phyloP scores from a whole-genome alignment of 164 flowering plant species.

The Annona squamosa region DNA sequence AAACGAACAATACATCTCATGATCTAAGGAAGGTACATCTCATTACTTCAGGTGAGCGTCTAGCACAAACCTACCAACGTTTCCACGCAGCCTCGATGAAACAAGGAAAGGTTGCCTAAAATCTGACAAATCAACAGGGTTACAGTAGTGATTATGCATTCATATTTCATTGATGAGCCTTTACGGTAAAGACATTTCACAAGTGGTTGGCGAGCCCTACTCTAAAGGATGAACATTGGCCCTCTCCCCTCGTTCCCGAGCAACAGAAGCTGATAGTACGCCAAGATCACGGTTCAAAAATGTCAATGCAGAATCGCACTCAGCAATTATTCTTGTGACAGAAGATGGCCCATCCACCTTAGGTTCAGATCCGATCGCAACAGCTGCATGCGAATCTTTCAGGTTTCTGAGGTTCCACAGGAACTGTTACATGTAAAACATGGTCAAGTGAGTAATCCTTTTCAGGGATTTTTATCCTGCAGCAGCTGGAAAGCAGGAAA shows the following conservation, averaged over 20 bases:
- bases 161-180: neutral
- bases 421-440: slow-evolving; percentile 40
- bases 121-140: neutral
- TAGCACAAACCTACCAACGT: neutral
- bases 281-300: slow-evolving; percentile 88
- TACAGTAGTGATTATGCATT: neutral
- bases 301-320: slow-evolving; percentile 80
- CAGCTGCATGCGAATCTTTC: slow-evolving; percentile 84
- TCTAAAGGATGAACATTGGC: slow-evolving; percentile 4
- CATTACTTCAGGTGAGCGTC: neutral
- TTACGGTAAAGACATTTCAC: neutral
- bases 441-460: neutral
- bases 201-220: neutral
- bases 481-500: neutral
- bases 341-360: slow-evolving; percentile 55
- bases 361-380: slow-evolving; percentile 71
- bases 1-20: neutral
- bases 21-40: neutral
- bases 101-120: too few species aligned
- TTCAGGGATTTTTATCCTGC: neutral
- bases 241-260: slow-evolving; percentile 64
- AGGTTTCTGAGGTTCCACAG: slow-evolving; percentile 85
- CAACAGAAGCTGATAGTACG: slow-evolving; percentile 86
- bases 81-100: neutral
- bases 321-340: slow-evolving; percentile 81